These are phyloP conservation scores for Calonectria henricotiae DNA, from an alignment of 2,329 filamentous ascomycete genomes.

Conservation along the genomic window DNA sequence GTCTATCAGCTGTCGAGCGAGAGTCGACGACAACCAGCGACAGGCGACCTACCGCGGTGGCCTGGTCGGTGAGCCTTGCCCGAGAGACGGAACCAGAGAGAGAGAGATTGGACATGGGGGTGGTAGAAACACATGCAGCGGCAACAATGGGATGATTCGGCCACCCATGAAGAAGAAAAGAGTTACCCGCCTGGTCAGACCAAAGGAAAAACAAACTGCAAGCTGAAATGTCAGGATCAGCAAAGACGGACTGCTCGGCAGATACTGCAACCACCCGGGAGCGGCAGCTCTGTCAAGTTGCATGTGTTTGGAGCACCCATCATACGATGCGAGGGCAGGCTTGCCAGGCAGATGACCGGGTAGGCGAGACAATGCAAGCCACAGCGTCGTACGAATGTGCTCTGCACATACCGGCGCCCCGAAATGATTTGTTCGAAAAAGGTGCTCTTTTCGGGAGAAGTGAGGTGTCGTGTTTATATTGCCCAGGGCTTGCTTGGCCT, in stretches of 20 bases:
- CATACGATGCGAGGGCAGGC: slow-evolving; percentile 45
- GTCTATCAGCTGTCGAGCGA: slow-evolving; percentile 5
- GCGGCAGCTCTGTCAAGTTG: slow-evolving; percentile 39
- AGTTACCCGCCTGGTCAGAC: slow-evolving; percentile 48
- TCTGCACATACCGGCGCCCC: slow-evolving; percentile 39
- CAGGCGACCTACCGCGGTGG: slow-evolving; percentile 2
- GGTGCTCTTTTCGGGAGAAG: slow-evolving; percentile 32
- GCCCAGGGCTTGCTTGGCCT: slow-evolving; percentile 9
- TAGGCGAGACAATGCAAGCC: slow-evolving; percentile 50
- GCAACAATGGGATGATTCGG: slow-evolving; percentile 46
- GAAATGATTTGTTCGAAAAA: slow-evolving; percentile 29
- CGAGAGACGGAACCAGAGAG: slow-evolving; percentile 31
- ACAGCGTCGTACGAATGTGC: slow-evolving; percentile 47
- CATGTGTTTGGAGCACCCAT: slow-evolving; percentile 40
- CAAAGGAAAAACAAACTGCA: slow-evolving; percentile 33
- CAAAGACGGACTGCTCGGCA: slow-evolving; percentile 30
- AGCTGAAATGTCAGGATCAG: slow-evolving; percentile 23
- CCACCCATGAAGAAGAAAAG: slow-evolving; percentile 14
- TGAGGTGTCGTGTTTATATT: slow-evolving; percentile 22
- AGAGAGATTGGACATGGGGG: slow-evolving; percentile 42
- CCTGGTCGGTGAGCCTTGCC: slow-evolving; percentile 17
- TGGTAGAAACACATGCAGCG: slow-evolving; percentile 33
- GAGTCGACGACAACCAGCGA: not conserved
- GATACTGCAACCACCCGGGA: slow-evolving; percentile 23
- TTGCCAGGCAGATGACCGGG: slow-evolving; percentile 45